Conservation (phyloP, 78 protist genomes). For the Thecamonas trahens region DNA sequence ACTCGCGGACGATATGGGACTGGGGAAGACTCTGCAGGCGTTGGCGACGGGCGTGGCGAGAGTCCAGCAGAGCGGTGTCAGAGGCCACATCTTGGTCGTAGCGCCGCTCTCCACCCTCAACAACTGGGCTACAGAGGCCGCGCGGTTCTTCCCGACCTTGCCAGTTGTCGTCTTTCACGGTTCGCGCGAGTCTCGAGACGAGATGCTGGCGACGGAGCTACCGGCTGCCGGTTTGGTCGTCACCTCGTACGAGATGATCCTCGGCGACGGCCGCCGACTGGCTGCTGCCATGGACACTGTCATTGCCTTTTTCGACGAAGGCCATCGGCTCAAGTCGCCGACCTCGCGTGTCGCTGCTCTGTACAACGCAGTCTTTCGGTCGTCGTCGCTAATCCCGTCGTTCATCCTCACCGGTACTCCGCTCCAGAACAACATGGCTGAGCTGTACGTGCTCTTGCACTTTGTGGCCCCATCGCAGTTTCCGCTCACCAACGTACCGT, state of each 20-base stretch:
- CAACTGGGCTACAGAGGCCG: constrained; percentile 70
- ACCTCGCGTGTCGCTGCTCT: background rate
- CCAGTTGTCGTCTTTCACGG: background rate
- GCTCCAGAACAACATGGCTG: constrained; percentile 72
- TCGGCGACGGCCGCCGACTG: background rate
- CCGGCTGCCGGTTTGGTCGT: constrained; percentile 11
- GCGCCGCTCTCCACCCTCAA: constrained; percentile 94
- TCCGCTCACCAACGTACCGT: too few relatives aligned
- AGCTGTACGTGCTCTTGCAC: constrained; percentile 20
- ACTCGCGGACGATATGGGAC: constrained; percentile 98
- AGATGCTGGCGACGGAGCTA: too few relatives aligned
- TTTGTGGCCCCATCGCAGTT: constrained; percentile 13
- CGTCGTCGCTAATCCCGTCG: background rate
- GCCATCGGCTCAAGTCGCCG: constrained; percentile 28
- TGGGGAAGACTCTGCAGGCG: constrained; percentile 95
- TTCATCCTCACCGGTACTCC: constrained; percentile 64
- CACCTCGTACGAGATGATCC: constrained; percentile 35
- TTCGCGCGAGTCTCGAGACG: background rate
- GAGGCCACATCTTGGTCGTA: constrained; percentile 89
- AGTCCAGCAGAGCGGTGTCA: constrained; percentile 9
- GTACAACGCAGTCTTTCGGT: too few relatives aligned
- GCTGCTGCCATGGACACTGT: constrained; percentile 8
- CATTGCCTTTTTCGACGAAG: constrained; percentile 35
- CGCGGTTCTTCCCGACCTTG: background rate
- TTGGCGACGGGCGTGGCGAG: constrained; percentile 21